A percentile compares a stretch with the other conserved stretches of the same genome.
Evolutionary conservation across 257 asterid species (phyloP).

Genomic region (Avicennia marina): DNA sequence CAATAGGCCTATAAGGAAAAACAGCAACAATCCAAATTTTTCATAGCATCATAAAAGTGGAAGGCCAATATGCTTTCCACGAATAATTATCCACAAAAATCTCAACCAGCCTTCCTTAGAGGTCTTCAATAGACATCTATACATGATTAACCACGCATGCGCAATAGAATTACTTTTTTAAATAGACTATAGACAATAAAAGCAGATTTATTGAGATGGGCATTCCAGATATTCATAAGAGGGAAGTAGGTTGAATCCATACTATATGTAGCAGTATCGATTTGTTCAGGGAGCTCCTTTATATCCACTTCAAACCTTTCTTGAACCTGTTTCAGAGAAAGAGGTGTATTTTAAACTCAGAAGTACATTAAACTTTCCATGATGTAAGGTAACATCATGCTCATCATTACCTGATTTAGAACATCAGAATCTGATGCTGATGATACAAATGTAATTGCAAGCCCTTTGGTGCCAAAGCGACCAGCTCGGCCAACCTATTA

Average conservation of each 20-base stretch:
- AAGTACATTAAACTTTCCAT: not conserved
- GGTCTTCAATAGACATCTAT: not conserved
- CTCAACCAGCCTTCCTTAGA: no score
- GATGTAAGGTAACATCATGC: not conserved
- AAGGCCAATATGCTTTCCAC: no score
- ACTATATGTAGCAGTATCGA: slow-evolving; percentile 77
- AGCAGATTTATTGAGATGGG: not conserved
- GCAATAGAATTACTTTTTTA: no score
- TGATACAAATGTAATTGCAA: slow-evolving; percentile 79
- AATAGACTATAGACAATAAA: no score
- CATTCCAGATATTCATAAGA: not conserved
- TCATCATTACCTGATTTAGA: slow-evolving; percentile 53
- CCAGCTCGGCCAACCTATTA: slow-evolving; percentile 81
- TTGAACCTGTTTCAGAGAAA: slow-evolving; percentile 47
- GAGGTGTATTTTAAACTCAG: not conserved
- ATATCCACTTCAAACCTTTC: slow-evolving; percentile 84
- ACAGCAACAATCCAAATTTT: not conserved
- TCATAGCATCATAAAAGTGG: no score
- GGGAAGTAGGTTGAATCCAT: slow-evolving; percentile 15
- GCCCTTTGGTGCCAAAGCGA: slow-evolving; percentile 86
- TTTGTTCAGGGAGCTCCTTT: slow-evolving; percentile 82
- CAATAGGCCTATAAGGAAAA: not conserved
- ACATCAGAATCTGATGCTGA: slow-evolving; percentile 78
- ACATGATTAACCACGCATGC: not conserved
- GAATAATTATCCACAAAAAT: no score